Base-by-base conservation (phyloP, 2,329 filamentous ascomycete genomes). In the Penicillium carneum region DNA sequence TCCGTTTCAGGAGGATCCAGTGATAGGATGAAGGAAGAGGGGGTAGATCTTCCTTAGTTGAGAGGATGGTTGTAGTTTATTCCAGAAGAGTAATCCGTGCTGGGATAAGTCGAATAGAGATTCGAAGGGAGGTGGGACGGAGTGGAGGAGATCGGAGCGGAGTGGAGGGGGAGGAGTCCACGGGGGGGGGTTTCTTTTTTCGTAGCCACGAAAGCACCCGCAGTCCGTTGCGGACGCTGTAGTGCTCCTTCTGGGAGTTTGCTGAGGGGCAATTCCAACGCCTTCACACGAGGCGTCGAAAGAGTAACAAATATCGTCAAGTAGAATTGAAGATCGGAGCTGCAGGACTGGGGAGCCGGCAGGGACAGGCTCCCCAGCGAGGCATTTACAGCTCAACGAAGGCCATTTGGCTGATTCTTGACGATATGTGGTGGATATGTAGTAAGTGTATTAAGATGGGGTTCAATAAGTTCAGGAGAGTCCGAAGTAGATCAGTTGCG, bases 381-480 rank as follows among this genome's bases (percentile, higher is more conserved):
- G 88, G 86, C 82, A 86, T 92, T 93, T 93, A 96, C 90, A 94
- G 91, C 90, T 90, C 89, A 91, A 88, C 89, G 89, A 90, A 83
- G 84, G 89, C 88, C 88, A 82, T 82, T 84, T 65, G 87, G 86
- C 88, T 64, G 61, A 82, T 84, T 84, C 83, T 90, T 88, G 89
- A 90, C 88, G 84, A 88, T 89, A 88, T 87, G 83, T 75, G 11
- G 36, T 42, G 3, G 8, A 8, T 54, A 10, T 36, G 51, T 46
- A 38, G 31, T 55, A 16, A 38, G 11, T 48, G 6, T 23, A 29
- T 36, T 26, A n/a, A 20, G n/a, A 58, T 65, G 58, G 60, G 64
- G 53, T 58, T 42, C 16, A 26, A 72, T 70, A 49, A 62, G 64
- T 51, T 31, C 48, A 31, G 12, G 12, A 10, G 23, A 39, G n/a